Evolutionary conservation across 371 early-diverging fungal genomes (phyloP), one percentile per base, ranked within the genome.

Genomic region (Mucor indicus): DNA sequence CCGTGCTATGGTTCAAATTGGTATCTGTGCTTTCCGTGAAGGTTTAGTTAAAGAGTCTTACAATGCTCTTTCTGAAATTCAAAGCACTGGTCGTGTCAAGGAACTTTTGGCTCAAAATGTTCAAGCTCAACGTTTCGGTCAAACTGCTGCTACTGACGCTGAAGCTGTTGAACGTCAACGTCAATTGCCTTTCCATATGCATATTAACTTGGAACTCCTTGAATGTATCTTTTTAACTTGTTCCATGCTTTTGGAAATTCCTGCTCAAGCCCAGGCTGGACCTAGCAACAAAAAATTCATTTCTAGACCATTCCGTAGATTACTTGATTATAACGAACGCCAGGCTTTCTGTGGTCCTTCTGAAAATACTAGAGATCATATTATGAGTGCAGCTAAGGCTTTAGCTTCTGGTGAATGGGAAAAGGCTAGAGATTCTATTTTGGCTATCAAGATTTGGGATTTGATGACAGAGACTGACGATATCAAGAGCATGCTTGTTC

Each of bases 131-230:
- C 81, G 87, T 44, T 85, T 83, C 62, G 78, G 77, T 31, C 77
- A 76, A 49, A 57, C 79, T 43, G 76, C 83, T 50, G 84, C 89
- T 11, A 82, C 91, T 4, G 96, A 94, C 59, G 20, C 36, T 4
- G 98, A 96, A 64, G 85, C 86, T 60, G 73, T 89, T 23, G 95
- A 95, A 64, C 90, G 91, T 64, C 90, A 87, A 74, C 84, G 96
- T 42, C 95, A 91, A 79, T 79, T 98, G 57, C 98, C 98, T 19
- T 96, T 96, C 92, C 96, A 96, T 77, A 92, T 96, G 93, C 96
- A 95, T 80, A 94, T 98, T 75, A 96, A 97, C 80, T 72, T 96
- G 55, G 99, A 98, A 69, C 83, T 98, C 21, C 71, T 98, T 35
- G 99, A 98, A 79, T 95, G 92, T 66, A 92, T 92, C 24, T 96